phyloP scores from a whole-genome alignment of 108 stramenopile species.

The Mayamaea pseudoterrestris region DNA sequence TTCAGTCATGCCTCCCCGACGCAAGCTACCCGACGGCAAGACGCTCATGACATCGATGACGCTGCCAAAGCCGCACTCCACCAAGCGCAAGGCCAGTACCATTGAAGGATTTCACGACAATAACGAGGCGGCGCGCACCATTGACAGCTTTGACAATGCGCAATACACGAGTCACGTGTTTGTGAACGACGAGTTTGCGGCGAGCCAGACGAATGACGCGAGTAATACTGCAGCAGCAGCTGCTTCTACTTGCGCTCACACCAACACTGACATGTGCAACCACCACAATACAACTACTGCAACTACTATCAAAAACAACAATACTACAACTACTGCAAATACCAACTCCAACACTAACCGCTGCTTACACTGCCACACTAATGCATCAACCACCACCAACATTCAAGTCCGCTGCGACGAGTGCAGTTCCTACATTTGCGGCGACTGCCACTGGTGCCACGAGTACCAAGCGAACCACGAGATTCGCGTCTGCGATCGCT shows the following conservation, averaged over 20 bases:
- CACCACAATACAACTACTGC: not conserved
- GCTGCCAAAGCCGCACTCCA: too few relatives aligned
- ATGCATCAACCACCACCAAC: constrained; percentile 24
- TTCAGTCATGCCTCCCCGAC: too few relatives aligned
- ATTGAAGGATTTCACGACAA: too few relatives aligned
- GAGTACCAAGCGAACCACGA: constrained; percentile 89
- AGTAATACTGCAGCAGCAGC: not conserved
- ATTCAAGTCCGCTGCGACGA: constrained; percentile 85
- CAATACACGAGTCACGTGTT: not conserved
- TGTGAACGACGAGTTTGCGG: not conserved
- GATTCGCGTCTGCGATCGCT: constrained; percentile 86
- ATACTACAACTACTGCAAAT: too few relatives aligned
- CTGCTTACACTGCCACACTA: constrained; percentile 21
- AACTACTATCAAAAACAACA: constrained; percentile 3
- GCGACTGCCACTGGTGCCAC: constrained; percentile 84
- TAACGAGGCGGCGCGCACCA: not conserved
- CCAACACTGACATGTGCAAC: constrained; percentile 1
- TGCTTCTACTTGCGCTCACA: not conserved
- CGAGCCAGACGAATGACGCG: not conserved
- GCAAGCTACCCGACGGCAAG: too few relatives aligned
- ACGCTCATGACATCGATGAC: too few relatives aligned
- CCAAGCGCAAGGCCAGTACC: too few relatives aligned
- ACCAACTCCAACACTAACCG: constrained; percentile 4
- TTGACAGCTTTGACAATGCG: constrained; percentile 1
- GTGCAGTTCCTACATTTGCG: constrained; percentile 76